Conservation (phyloP, 2,329 filamentous ascomycete genomes). For the Aspergillus tanneri region DNA sequence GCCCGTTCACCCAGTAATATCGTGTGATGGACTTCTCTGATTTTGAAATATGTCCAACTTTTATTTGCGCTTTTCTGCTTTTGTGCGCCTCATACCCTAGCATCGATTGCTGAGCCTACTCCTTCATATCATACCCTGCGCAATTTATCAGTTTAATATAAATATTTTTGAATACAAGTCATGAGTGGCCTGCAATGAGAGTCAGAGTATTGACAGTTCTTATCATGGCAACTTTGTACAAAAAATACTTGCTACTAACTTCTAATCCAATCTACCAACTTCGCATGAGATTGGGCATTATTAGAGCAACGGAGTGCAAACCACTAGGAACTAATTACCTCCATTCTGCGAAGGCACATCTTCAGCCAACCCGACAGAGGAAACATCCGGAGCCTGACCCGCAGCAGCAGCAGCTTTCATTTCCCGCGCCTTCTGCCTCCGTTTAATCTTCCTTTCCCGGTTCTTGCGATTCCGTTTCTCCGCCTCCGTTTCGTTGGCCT, state of each 20-base stretch:
- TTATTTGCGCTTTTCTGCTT: slow-evolving; percentile 2
- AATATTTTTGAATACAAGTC: not conserved
- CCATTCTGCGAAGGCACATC: slow-evolving; percentile 19
- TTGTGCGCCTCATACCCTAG: slow-evolving; percentile 17
- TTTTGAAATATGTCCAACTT: not conserved
- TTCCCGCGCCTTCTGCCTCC: slow-evolving; percentile 39
- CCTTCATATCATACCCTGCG: slow-evolving; percentile 19
- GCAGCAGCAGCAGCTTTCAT: slow-evolving; percentile 31
- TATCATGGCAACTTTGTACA: not conserved
- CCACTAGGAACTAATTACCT: slow-evolving; percentile 10
- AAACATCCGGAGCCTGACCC: slow-evolving; percentile 14
- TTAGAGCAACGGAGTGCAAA: slow-evolving; percentile 1
- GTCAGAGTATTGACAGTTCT: too few relatives aligned
- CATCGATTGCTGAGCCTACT: slow-evolving; percentile 11
- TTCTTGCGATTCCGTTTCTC: slow-evolving; percentile 44
- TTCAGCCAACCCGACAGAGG: slow-evolving; percentile 18
- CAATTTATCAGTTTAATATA: slow-evolving; percentile 7
- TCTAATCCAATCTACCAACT: slow-evolving; percentile 1
- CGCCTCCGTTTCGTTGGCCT: slow-evolving; percentile 35
- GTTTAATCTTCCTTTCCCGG: slow-evolving; percentile 40
- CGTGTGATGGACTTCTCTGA: too few relatives aligned
- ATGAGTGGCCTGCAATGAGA: too few relatives aligned
- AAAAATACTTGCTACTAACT: not conserved
- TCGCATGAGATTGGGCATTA: slow-evolving; percentile 12
- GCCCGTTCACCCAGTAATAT: not conserved